Base-by-base conservation (phyloP, 2,329 filamentous ascomycete species). In the Neofusicoccum umdonicola region DNA sequence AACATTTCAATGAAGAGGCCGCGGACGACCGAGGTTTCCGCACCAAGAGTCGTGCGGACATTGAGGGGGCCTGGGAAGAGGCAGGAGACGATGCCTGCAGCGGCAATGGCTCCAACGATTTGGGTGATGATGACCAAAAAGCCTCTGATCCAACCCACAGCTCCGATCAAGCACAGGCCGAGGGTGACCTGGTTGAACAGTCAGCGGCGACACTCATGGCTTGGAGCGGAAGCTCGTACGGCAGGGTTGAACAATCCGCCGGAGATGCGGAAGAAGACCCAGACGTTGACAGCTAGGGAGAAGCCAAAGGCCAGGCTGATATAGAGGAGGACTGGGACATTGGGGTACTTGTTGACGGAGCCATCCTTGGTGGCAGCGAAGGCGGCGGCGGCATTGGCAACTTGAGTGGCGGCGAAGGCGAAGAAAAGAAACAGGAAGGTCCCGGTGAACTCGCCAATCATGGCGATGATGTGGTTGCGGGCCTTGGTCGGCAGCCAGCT, bases 1-100 rank as follows among this genome's bases (percentile, higher is more conserved):
- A 84, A 80, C 79, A 82, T 82, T 67, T 83, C 81, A 62, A 83
- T 82, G 69, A 77, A 83, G 3, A 84, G 69, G 12, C 81, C 82
- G 41, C 77, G 78, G 27, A 72, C 74, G 27, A 82, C 69, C 1
- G 79, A 80, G 3, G 81, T 82, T 19, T 71, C 70, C 13, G 61
- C 35, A 48, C 77, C 76, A n/a, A 83, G 75, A 4, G 74, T 78
- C 1, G 81, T 83, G 11, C 77, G 76, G 19, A 84, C 81, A 42
- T 76, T 74, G 22, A 84, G 74, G 19, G 76, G 74, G 1, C 79
- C 79, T 5, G 82, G 80, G 42, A 83, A 81, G 7, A 82, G 71
- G 0, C 72, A 74, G 1, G 75, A 77, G 4, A 82, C 80, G 2
- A 83, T 66, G 7, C 71, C 81, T 15, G 82, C 77, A 50, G 82